phyloP scores from a whole-genome alignment of 2,329 filamentous ascomycete species.

The Aspergillus fructus region DNA sequence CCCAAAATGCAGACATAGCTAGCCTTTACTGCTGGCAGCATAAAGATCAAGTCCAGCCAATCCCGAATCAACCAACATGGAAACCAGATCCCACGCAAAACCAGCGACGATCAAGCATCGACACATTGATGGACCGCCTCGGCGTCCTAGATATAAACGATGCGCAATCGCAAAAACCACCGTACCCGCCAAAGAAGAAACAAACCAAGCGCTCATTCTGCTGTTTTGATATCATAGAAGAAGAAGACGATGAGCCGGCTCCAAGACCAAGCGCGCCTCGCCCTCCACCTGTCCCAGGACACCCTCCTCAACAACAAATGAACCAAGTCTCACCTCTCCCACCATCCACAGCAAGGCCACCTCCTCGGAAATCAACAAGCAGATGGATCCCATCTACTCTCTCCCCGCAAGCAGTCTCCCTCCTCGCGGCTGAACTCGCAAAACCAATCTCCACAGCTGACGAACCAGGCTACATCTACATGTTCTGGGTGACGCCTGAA shows the following conservation, averaged over 20 bases:
- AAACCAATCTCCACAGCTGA: constrained; percentile 73
- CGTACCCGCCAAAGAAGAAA: constrained; percentile 21
- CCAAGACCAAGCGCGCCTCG: constrained; percentile 19
- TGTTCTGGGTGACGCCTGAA: constrained; percentile 89
- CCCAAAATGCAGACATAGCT: constrained; percentile 26
- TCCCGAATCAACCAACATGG: constrained; percentile 31
- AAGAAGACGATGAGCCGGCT: constrained; percentile 16
- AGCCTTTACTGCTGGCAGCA: constrained; percentile 89
- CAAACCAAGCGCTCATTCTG: constrained; percentile 30
- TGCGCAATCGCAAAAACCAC: constrained; percentile 6
- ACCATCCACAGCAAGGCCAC: constrained; percentile 1
- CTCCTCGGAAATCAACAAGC: neutral
- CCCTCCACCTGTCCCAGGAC: neutral
- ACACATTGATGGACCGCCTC: constrained; percentile 78
- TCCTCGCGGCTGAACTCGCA: constrained; percentile 72
- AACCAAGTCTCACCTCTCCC: constrained; percentile 10
- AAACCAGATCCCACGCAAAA: constrained; percentile 40
- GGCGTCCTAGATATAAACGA: constrained; percentile 68
- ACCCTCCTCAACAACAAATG: constrained; percentile 10
- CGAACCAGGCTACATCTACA: constrained; percentile 93
- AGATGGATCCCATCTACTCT: constrained; percentile 66
- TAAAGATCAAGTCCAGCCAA: constrained; percentile 70
- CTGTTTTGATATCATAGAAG: constrained; percentile 35
- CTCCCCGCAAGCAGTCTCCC: constrained; percentile 66
- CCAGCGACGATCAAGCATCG: constrained; percentile 74